Evolutionary conservation across 192 early-diverging fungal species (phyloP), one percentile per base, ranked within the genome.

Genomic region (Coemansia sp.): DNA sequence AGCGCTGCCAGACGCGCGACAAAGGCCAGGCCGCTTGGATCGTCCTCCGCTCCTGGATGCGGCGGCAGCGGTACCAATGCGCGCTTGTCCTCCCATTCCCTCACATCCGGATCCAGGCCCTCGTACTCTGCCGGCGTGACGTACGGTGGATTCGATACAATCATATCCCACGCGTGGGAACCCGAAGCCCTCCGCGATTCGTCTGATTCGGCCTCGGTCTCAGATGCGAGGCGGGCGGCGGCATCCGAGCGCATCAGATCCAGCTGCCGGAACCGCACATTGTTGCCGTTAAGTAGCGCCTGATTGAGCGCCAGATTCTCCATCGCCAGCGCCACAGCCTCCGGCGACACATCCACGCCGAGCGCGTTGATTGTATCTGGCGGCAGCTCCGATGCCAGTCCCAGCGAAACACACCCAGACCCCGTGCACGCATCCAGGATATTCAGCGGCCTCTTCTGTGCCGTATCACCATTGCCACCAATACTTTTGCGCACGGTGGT

Each of bases 91-190:
- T 98, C 96, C 94, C 94, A 98, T 32, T 86, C 80, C n/a, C 83
- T 83, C 1, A 98, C 93, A 54, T 88, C 87, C 3, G 89, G 78
- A 6, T 90, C 90, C 5, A 98, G 73, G 3, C 51, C 59, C 1
- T 64, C 64, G 58, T 92, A 93, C 67, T 96, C 93, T 3, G 70
- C 60, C 4, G 74, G 77, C 0, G 93, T 81, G 40, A 98, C 86
- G 69, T 98, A 96, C 1, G 96, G 96, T 26, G 96, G 96, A 75
- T 98, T 98, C 18, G 90, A 86, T 1, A 95, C 87, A n/a, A 98
- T 79, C 37, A 96, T 66, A 62, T 96, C 87, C 70, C 85, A 92
- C 1, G 12, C 63, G 47, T 4, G 61, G 7, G 18, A 12, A 1
- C 55, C 45, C 11, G n/a, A 41, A 26, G 11, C 22, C 32, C 8